phyloP scores from a whole-genome alignment of 768 basidiomycete species.

The Kwoniella sp. region DNA sequence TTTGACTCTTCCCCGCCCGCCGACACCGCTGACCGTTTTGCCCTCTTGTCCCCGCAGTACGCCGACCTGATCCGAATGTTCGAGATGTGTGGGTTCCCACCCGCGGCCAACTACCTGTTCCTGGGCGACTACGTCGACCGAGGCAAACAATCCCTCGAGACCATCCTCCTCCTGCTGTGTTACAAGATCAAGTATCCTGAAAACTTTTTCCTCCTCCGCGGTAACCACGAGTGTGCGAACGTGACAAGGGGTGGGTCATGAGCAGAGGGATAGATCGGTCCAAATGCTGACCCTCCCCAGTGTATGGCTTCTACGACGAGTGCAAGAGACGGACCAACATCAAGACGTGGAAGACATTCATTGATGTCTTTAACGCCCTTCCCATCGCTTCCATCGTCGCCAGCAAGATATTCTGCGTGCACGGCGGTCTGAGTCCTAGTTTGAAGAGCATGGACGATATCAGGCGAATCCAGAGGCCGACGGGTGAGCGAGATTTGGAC shows the following conservation, averaged over 20 bases:
- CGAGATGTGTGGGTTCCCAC: slow-evolving; percentile 99
- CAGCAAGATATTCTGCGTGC: slow-evolving; percentile 99
- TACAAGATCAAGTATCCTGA: slow-evolving; percentile 99
- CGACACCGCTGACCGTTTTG: not conserved
- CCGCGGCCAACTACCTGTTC: slow-evolving; percentile 94
- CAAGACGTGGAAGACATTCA: slow-evolving; percentile 99
- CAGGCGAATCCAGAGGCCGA: slow-evolving; percentile 92
- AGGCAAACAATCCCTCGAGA: slow-evolving; percentile 97
- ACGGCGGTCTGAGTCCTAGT: slow-evolving; percentile 76
- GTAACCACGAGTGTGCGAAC: slow-evolving; percentile 99
- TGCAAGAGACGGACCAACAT: slow-evolving; percentile 99
- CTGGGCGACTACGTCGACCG: slow-evolving; percentile 98
- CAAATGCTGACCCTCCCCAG: slow-evolving; percentile 53
- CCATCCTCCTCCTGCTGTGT: slow-evolving; percentile 89
- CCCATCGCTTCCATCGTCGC: slow-evolving; percentile 98
- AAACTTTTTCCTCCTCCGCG: slow-evolving; percentile 95
- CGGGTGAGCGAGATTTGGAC: slow-evolving; percentile 52
- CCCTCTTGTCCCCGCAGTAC: slow-evolving; percentile 53
- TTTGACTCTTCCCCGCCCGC: no score
- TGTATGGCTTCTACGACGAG: slow-evolving; percentile 99
- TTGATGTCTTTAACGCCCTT: slow-evolving; percentile 98
- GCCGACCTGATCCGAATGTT: slow-evolving; percentile 96
- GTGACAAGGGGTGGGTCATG: slow-evolving; percentile 81
- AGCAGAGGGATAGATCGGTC: not conserved
- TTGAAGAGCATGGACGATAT: slow-evolving; percentile 84